Conservation (phyloP, 129 eudicot species). For the Pulicaria dysenterica region DNA sequence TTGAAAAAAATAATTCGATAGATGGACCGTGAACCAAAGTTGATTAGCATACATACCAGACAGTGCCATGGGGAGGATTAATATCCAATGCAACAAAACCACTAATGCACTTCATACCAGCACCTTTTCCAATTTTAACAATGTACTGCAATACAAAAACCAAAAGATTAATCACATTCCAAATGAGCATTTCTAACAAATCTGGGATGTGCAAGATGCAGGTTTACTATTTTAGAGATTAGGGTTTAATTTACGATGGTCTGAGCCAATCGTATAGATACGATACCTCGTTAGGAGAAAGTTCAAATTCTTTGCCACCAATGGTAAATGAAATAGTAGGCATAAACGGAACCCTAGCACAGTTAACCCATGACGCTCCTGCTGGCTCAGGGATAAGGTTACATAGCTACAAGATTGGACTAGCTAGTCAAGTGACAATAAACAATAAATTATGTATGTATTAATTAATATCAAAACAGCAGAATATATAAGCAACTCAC, state of each 20-base stretch:
- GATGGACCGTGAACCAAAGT: background rate
- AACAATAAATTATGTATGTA: background rate
- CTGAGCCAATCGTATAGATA: too few species aligned
- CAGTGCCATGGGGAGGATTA: slow-evolving; percentile 42
- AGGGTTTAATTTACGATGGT: too few species aligned
- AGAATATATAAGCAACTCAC: background rate
- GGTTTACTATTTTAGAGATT: too few species aligned
- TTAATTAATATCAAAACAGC: background rate
- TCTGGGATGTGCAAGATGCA: too few species aligned
- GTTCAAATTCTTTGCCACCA: slow-evolving; percentile 12
- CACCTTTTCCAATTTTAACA: slow-evolving; percentile 39
- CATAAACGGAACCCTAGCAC: background rate
- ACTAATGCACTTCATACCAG: slow-evolving; percentile 30
- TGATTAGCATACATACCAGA: slow-evolving; percentile 31
- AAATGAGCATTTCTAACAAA: too few species aligned
- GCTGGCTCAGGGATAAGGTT: background rate
- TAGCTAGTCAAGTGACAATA: background rate
- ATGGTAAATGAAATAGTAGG: slow-evolving; percentile 16
- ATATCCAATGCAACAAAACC: slow-evolving; percentile 39
- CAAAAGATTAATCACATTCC: background rate
- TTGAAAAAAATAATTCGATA: background rate
- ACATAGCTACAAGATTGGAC: slow-evolving; percentile 1
- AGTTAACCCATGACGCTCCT: background rate
- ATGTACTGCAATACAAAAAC: slow-evolving; percentile 31
- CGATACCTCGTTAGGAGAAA: slow-evolving; percentile 15